Percentiles rank a stretch among this genome's conserved stretches.
Evolutionary conservation across 768 basidiomycete species (phyloP).

Genomic region (Podaxis rugospora): DNA sequence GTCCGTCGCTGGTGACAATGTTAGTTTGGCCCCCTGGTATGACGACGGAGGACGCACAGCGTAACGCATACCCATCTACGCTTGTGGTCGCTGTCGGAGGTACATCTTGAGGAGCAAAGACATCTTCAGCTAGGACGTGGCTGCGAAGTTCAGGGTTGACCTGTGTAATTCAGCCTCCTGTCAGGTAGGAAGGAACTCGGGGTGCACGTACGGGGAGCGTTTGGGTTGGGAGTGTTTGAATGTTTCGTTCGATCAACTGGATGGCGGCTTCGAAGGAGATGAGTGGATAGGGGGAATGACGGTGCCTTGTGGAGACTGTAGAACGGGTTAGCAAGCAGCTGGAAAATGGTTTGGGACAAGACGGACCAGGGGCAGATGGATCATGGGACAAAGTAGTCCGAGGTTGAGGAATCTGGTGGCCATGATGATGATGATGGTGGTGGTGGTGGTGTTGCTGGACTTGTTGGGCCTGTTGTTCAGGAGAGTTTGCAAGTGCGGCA

Average conservation of each 20-base stretch:
- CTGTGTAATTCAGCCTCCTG: conserved; percentile 28
- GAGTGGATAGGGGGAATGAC: conserved; percentile 74
- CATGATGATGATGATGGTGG: conserved; percentile 24
- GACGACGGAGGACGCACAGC: conserved; percentile 39
- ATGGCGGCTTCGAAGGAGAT: conserved; percentile 65
- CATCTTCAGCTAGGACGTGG: conserved; percentile 71
- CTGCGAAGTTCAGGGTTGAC: conserved; percentile 59
- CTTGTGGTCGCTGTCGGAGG: conserved; percentile 69
- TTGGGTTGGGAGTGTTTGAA: conserved; percentile 35
- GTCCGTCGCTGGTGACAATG: conserved; percentile 46
- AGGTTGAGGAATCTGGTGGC: conserved; percentile 43
- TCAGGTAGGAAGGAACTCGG: neutral
- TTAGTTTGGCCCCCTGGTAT: neutral
- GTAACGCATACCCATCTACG: conserved; percentile 85
- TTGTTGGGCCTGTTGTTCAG: conserved; percentile 27
- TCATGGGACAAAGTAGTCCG: conserved; percentile 62
- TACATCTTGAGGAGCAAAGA: conserved; percentile 59
- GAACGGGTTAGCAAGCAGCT: neutral
- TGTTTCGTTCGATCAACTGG: conserved; percentile 45
- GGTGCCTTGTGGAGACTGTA: conserved; percentile 64
- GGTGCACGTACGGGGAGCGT: conserved; percentile 36
- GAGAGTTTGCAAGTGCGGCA: conserved; percentile 31
- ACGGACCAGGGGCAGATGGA: conserved; percentile 43
- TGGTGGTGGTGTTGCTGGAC: conserved; percentile 29
- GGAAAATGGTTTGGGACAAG: neutral